A percentile compares a stretch with the other conserved stretches of the same genome.
Evolutionary conservation across 495 filamentous ascomycete species (phyloP).

Genomic region (Xylaria bambusicola): DNA sequence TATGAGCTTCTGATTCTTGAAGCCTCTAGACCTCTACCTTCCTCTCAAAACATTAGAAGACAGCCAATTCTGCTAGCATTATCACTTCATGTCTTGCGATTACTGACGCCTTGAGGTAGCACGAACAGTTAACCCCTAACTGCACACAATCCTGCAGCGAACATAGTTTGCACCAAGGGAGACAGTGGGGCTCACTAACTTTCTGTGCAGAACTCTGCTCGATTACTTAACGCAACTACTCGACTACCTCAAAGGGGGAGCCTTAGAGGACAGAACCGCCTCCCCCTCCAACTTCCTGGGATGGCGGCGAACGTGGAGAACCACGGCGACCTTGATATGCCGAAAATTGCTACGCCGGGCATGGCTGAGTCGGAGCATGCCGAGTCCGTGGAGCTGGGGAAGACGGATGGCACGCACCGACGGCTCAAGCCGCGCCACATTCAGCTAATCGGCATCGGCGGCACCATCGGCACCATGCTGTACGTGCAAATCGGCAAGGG

Average conservation of each 20-base stretch:
- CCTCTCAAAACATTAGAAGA: too few species aligned
- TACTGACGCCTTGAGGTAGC: neutral
- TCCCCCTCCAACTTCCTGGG: neutral
- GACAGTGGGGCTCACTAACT: neutral
- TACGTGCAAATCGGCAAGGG: conserved; percentile 72
- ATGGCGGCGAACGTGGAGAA: conserved; percentile 4
- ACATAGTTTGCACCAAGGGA: neutral
- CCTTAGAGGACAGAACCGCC: neutral
- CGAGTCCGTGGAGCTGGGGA: conserved; percentile 24
- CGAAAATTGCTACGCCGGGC: neutral
- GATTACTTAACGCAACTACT: neutral
- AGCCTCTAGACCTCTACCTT: too few species aligned
- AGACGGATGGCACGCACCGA: conserved; percentile 39
- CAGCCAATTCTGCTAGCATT: neutral
- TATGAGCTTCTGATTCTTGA: too few species aligned
- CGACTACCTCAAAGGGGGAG: neutral
- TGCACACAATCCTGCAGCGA: neutral
- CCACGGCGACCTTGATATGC: neutral
- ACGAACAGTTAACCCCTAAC: neutral
- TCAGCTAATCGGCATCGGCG: conserved; percentile 50
- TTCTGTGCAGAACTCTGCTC: conserved; percentile 5
- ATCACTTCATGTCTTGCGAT: neutral
- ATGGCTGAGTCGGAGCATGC: conserved; percentile 14
- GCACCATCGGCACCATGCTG: conserved; percentile 70
- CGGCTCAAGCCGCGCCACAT: conserved; percentile 52